Evolutionary conservation across 139 green algal genomes (phyloP).

Genomic region (Coelastrella sp.): DNA sequence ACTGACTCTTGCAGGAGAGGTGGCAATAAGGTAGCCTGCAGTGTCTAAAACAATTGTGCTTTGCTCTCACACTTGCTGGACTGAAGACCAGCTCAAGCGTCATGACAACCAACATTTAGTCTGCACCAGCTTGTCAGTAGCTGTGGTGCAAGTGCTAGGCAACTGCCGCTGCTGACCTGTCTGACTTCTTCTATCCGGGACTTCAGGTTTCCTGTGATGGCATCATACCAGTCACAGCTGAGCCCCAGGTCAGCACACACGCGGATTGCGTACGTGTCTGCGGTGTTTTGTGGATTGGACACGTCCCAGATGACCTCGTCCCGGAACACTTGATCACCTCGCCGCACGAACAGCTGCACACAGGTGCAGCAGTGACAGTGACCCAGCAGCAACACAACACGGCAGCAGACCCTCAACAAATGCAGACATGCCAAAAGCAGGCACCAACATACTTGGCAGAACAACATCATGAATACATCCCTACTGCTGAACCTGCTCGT

Average conservation of each 20-base stretch:
- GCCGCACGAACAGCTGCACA: conserved; percentile 34
- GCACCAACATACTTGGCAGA: too few species aligned
- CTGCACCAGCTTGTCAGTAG: neutral
- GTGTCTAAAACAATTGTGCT: neutral
- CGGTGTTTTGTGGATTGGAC: conserved; percentile 14
- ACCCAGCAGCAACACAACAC: too few species aligned
- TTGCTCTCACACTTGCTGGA: neutral
- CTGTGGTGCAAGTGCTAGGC: neutral
- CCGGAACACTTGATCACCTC: neutral
- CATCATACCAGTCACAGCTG: conserved; percentile 41
- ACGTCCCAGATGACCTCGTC: conserved; percentile 45
- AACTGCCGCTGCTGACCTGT: neutral
- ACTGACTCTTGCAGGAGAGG: neutral
- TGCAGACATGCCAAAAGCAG: too few species aligned
- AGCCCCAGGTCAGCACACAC: conserved; percentile 35
- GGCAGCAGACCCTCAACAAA: too few species aligned
- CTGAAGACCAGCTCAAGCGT: neutral
- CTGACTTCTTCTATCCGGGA: conserved; percentile 11
- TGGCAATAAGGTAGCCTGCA: neutral
- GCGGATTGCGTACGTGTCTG: conserved; percentile 9
- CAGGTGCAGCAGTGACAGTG: neutral
- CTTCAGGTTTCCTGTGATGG: neutral
- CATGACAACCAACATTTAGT: neutral
- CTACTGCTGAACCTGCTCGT: too few species aligned
- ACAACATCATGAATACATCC: too few species aligned